A percentile compares a stretch with the other conserved stretches of the same genome.
These are phyloP conservation scores for Domatiomyces globalis DNA, from an alignment of 2,329 filamentous ascomycete genomes.

Conservation along the genomic window DNA sequence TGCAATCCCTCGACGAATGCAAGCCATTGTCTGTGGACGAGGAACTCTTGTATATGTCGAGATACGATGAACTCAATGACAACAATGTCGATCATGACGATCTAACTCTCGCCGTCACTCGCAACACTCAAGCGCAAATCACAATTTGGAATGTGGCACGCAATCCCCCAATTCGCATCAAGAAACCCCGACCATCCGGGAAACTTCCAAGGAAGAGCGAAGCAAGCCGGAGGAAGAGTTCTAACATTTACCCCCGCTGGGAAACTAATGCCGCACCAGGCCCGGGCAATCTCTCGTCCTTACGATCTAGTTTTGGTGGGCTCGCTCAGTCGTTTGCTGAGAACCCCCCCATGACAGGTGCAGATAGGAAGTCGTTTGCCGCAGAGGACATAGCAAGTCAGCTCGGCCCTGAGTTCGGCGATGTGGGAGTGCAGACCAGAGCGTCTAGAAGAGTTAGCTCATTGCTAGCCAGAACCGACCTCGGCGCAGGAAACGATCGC, in stretches of 20 bases:
- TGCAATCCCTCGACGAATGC: slow-evolving; percentile 10
- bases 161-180: slow-evolving; percentile 26
- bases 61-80: slow-evolving; percentile 4
- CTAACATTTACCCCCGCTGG: slow-evolving; percentile 41
- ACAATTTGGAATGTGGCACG: slow-evolving; percentile 21
- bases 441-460: slow-evolving; percentile 78
- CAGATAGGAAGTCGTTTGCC: slow-evolving; percentile 37
- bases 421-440: slow-evolving; percentile 40
- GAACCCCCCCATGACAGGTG: slow-evolving; percentile 22
- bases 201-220: slow-evolving; percentile 31
- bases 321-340: slow-evolving; percentile 24
- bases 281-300: slow-evolving; percentile 39
- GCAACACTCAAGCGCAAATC: slow-evolving; percentile 6
- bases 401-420: slow-evolving; percentile 52
- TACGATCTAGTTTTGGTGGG: slow-evolving; percentile 47
- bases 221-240: slow-evolving; percentile 42
- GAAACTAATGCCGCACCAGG: slow-evolving; percentile 55
- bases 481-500: slow-evolving; percentile 72
- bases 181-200: slow-evolving; percentile 19
- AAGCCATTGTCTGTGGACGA: slow-evolving; percentile 11
- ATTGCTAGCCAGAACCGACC: slow-evolving; percentile 69
- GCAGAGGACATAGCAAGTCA: slow-evolving; percentile 51
- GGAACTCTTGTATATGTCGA: slow-evolving; percentile 13
- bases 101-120: background rate
- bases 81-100: background rate